A percentile compares a stretch with the other conserved stretches of the same genome.
These are phyloP conservation scores for Somion occarium DNA, from an alignment of 1,284 basidiomycete genomes.

Conservation along the genomic window DNA sequence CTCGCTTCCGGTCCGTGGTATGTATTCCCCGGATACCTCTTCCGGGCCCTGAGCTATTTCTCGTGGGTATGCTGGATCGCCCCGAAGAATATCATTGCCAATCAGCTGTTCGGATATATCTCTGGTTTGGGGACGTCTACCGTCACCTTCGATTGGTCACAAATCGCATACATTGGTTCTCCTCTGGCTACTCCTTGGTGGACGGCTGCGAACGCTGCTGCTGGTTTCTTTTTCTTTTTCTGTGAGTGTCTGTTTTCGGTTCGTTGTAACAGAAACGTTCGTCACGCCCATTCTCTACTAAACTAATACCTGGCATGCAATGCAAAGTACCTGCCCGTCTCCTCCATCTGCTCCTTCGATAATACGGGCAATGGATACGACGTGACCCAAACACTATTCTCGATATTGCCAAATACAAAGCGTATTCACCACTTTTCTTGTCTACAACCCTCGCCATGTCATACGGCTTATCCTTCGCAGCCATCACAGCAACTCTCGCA, in stretches of 20 bases:
- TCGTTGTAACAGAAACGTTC: constrained; percentile 48
- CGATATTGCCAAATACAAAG: constrained; percentile 58
- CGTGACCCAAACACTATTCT: constrained; percentile 61
- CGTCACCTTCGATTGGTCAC: constrained; percentile 43
- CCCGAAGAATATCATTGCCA: constrained; percentile 35
- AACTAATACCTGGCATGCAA: constrained; percentile 40
- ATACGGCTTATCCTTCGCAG: constrained; percentile 5
- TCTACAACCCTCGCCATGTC: constrained; percentile 4
- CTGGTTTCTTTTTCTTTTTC: constrained; percentile 52
- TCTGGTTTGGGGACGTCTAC: constrained; percentile 40
- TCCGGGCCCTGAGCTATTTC: constrained; percentile 44
- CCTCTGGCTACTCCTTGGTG: constrained; percentile 58
- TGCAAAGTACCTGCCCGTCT: constrained; percentile 44
- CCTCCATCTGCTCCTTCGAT: constrained; percentile 49
- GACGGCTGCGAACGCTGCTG: constrained; percentile 52
- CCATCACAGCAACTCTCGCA: constrained; percentile 41
- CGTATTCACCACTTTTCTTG: constrained; percentile 80
- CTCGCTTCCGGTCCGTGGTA: constrained; percentile 40
- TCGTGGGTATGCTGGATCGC: constrained; percentile 61
- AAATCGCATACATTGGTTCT: constrained; percentile 49
- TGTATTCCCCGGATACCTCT: constrained; percentile 47
- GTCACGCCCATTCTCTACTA: constrained; percentile 56
- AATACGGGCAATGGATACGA: constrained; percentile 66
- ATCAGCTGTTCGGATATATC: constrained; percentile 39
- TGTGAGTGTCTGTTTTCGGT: constrained; percentile 34